Base-by-base conservation (phyloP, 2,329 filamentous ascomycete genomes). In the Didymellaceae sp. region DNA sequence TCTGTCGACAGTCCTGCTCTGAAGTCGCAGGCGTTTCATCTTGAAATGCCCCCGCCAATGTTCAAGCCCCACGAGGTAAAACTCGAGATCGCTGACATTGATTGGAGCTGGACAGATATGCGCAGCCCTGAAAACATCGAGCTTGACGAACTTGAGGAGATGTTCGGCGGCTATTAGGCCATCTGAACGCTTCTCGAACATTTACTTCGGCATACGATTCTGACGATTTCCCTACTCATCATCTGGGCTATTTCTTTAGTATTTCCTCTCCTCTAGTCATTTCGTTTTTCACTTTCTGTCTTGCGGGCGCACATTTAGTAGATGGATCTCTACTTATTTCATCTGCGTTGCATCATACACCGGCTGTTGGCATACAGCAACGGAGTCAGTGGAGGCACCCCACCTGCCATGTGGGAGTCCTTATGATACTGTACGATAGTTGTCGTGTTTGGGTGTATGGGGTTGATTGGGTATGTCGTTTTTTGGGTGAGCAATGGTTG, bases 61-160 rank as follows among this genome's bases (percentile, higher is more conserved):
- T 68, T 62, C 55, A 67, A 67, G 52, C 64, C 66, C 41, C 62
- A 67, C 48, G 62, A 68, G 43, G 56, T 66, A 24, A 73, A 73
- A 57, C 59, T 67, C 45, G 61, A 62, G 25, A 57, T 52, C 31
- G 68, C 59, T 57, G 75, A 72, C 53, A 55, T 64, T 24, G 69
- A 67, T 38, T 70, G 62, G 65, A 59, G 58, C 31, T 66, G 61
- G 62, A 59, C 59, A 20, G 82, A 84, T 52, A 73, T 85, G 66
- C 80, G 81, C 69, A 91, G 86, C 69, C 91, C 92, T 1, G 94
- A 97, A 77, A 89, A 86, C 58, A 87, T 97, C 62, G 91, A 95
- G 72, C 84, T 97, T 39, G 91, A 96, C 37, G 94, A 99, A 78
- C 85, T 97, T 18, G 93, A 97, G 68, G 86, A 89, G 63, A 83